Evolutionary conservation across 2,329 filamentous ascomycete genomes (phyloP).

Genomic region (Curvularia sp.): DNA sequence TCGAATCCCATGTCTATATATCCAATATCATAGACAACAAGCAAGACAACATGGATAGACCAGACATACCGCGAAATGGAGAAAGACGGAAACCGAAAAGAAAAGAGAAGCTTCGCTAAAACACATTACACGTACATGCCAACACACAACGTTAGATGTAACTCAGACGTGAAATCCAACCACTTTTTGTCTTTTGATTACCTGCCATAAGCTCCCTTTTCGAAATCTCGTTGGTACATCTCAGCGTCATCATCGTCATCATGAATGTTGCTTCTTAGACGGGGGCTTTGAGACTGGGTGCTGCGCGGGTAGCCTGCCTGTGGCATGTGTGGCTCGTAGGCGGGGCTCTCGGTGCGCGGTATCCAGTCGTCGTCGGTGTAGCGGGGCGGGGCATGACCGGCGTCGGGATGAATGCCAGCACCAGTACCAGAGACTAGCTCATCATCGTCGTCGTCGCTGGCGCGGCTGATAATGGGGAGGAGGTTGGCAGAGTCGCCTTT

Average conservation of each 20-base stretch:
- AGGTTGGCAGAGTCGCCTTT: constrained; percentile 66
- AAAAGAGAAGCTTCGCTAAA: neutral
- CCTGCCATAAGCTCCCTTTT: neutral
- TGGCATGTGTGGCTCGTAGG: constrained; percentile 1
- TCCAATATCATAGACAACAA: no score
- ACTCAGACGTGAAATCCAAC: neutral
- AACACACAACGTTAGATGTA: neutral
- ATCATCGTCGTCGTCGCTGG: constrained; percentile 18
- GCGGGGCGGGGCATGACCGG: constrained; percentile 13
- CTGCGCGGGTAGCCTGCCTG: neutral
- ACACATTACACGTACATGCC: neutral
- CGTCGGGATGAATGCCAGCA: no score
- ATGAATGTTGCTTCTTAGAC: neutral
- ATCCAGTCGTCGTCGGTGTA: constrained; percentile 28
- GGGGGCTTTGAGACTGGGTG: neutral
- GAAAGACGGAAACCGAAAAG: neutral
- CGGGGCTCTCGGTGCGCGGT: constrained; percentile 17
- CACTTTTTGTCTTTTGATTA: neutral
- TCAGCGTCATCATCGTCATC: neutral
- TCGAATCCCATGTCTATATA: no score
- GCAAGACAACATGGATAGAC: no score
- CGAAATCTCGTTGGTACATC: neutral
- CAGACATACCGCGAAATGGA: neutral
- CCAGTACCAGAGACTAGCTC: constrained; percentile 7
- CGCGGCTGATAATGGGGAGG: constrained; percentile 37